Conservation (phyloP, 2,329 filamentous ascomycete genomes). For the Hysterium pulicare region DNA sequence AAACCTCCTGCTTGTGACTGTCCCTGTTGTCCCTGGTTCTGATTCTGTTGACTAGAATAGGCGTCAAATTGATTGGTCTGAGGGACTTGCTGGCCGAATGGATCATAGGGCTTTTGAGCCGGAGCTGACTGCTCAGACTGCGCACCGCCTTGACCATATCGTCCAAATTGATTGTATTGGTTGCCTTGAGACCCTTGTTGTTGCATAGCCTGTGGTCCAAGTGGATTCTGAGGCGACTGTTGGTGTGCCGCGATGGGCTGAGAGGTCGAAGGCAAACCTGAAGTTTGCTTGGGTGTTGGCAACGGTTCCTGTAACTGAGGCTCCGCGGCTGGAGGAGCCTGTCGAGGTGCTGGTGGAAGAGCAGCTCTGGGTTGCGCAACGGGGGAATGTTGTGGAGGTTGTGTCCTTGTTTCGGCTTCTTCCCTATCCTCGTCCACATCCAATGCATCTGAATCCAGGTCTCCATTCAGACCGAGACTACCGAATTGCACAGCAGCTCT, state of each 20-base stretch:
- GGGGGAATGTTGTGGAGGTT: conserved; percentile 90
- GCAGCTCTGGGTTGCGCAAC: conserved; percentile 80
- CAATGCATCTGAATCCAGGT: conserved; percentile 57
- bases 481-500: conserved; percentile 93
- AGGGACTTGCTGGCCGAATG: conserved; percentile 73
- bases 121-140: conserved; percentile 60
- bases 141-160: conserved; percentile 61
- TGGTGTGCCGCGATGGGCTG: conserved; percentile 42
- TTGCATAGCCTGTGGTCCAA: conserved; percentile 55
- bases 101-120: conserved; percentile 79
- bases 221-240: conserved; percentile 43
- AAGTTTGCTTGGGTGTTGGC: conserved; percentile 57
- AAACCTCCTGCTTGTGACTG: conserved; percentile 63
- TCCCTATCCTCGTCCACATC: conserved; percentile 94
- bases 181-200: conserved; percentile 45
- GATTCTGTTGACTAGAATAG: conserved; percentile 48
- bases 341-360: conserved; percentile 67
- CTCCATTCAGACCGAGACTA: conserved; percentile 83
- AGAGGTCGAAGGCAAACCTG: conserved; percentile 59
- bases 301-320: conserved; percentile 36
- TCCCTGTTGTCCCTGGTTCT: conserved; percentile 56
- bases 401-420: conserved; percentile 89
- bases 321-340: conserved; percentile 41
- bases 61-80: conserved; percentile 46
- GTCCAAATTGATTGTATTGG: conserved; percentile 63